Conservation (phyloP, 306 rosid genomes). For the Leucaena leucocephala region DNA sequence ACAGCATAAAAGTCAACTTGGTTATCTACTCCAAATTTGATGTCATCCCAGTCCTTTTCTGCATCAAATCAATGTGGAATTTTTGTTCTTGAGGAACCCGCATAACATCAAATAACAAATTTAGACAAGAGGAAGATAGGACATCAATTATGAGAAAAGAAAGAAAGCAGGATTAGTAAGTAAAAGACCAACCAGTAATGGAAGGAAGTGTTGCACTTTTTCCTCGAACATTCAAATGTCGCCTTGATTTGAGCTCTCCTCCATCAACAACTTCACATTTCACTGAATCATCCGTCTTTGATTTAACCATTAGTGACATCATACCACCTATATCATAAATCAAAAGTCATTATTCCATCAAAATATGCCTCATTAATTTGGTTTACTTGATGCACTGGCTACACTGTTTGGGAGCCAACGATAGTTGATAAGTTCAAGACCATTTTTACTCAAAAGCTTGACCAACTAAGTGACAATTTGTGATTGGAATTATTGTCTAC, state of each 20-base stretch:
- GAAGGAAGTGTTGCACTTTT: constrained; percentile 98
- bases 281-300: constrained; percentile 82
- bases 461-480: background rate
- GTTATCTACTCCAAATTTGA: constrained; percentile 97
- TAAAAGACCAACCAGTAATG: constrained; percentile 73
- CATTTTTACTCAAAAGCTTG: background rate
- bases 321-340: constrained; percentile 75
- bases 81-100: constrained; percentile 12
- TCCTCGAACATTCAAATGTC: constrained; percentile 96
- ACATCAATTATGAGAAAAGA: background rate
- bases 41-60: constrained; percentile 99
- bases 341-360: constrained; percentile 38
- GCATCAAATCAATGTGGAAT: constrained; percentile 49
- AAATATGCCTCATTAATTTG: background rate
- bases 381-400: background rate
- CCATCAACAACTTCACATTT: constrained; percentile 97
- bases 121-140: background rate
- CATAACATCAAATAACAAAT: constrained; percentile 1
- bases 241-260: constrained; percentile 94
- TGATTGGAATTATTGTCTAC: background rate
- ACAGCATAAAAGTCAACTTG: constrained; percentile 99
- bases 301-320: constrained; percentile 87
- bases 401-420: background rate
- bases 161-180: constrained; percentile 20
- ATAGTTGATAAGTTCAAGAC: background rate